These are phyloP conservation scores for Kwoniella botswanensis DNA, from an alignment of 768 basidiomycete genomes.

Conservation along the genomic window DNA sequence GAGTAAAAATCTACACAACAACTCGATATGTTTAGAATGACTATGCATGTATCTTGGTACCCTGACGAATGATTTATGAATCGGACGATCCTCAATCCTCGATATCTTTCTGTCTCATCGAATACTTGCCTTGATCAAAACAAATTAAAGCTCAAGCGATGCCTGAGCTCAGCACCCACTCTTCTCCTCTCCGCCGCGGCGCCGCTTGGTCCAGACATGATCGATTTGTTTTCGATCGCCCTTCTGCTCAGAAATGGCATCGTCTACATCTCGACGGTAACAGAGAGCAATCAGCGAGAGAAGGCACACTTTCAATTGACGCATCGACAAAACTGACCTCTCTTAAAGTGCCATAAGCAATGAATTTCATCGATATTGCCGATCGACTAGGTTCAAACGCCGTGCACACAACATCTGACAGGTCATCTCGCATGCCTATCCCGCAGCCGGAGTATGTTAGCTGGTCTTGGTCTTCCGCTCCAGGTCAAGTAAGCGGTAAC, in stretches of 20 bases:
- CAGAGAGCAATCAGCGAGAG: background rate
- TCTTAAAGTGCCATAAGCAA: constrained; percentile 15
- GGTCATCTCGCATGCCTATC: constrained; percentile 13
- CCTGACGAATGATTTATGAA: no score
- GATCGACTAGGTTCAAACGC: constrained; percentile 16
- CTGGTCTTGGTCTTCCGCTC: background rate
- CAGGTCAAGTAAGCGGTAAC: background rate
- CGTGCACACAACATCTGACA: background rate
- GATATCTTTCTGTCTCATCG: no score
- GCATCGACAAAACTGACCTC: constrained; percentile 6
- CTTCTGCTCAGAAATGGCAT: constrained; percentile 85
- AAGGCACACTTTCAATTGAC: background rate
- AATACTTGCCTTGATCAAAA: background rate
- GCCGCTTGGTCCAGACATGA: constrained; percentile 69
- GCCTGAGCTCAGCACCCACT: constrained; percentile 65
- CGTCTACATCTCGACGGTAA: constrained; percentile 61
- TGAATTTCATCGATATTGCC: constrained; percentile 20
- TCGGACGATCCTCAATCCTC: no score
- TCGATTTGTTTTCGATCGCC: constrained; percentile 87
- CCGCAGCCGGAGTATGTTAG: background rate
- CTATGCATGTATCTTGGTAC: no score
- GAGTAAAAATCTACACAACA: background rate
- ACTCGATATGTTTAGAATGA: no score
- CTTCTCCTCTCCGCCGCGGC: constrained; percentile 68
- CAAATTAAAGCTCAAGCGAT: constrained; percentile 33